phyloP scores from a whole-genome alignment of 257 asterid species.

The Orobanche coerulescens region DNA sequence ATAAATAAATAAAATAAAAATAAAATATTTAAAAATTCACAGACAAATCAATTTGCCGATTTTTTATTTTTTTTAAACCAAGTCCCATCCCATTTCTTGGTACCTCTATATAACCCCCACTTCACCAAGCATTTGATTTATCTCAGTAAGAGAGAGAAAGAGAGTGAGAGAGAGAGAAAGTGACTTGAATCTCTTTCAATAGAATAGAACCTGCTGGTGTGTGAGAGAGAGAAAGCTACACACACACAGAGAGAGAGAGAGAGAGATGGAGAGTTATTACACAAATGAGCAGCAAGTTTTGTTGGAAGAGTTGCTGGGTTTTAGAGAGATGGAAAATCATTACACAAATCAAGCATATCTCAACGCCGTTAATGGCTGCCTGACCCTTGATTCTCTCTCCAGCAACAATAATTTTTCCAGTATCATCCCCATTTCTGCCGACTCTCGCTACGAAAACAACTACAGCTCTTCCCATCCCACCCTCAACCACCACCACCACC shows the following conservation, averaged over 20 bases:
- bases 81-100: no score
- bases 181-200: no score
- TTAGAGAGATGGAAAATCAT: conserved; percentile 25
- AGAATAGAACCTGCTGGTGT: no score
- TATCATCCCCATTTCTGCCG: background rate
- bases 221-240: background rate
- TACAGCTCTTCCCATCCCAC: background rate
- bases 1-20: no score
- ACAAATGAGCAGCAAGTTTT: conserved; percentile 28
- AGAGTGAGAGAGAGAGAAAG: no score
- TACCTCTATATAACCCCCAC: no score
- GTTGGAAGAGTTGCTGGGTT: conserved; percentile 42
- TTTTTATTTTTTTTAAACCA: no score
- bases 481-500: conserved; percentile 22
- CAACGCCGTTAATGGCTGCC: conserved; percentile 15
- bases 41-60: no score
- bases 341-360: conserved; percentile 22
- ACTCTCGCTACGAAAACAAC: conserved; percentile 24
- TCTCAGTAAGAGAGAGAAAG: no score
- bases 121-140: no score
- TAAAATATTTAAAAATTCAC: no score
- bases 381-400: conserved; percentile 6
- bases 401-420: background rate
- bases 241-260: conserved; percentile 15
- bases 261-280: conserved; percentile 40